Evolutionary conservation across 73 alveolate species (phyloP), one percentile per base, ranked within the genome.

Genomic region (Diophrys appendiculata): DNA sequence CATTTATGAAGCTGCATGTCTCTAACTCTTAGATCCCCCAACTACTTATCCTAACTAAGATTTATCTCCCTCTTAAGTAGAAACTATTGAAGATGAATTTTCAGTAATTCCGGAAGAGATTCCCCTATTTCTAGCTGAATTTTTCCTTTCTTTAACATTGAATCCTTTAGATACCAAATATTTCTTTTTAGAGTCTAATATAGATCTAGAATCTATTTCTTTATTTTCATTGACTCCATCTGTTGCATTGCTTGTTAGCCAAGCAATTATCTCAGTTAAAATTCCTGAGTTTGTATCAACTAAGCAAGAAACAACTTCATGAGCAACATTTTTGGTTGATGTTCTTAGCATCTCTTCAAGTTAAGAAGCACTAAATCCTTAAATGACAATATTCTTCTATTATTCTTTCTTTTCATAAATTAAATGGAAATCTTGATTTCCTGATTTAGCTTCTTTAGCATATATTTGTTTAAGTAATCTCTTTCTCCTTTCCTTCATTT

Each of bases 281-380:
- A 43, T 43, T 18, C 60, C 60, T 43, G n/a, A 5, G 25, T 33
- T 72, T 32, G 29, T 11, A 5, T 90, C 83, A 30, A 90, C 79
- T 0, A 90, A 81, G 32, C 92, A 78, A 8, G 91, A 78, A 24
- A 90, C 87, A 0, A 90, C 93, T 80, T 90, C 96, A 43, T 79
- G 78, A 0, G 96, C 96, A 13, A 88, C 90, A 73, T 81, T 90
- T 54, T 88, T 80, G 0, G 90, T 84, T 27, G 92, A 82, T 23
- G 93, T 82, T 35, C 80, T 69, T 2, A 90, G 84, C 96, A 90
- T 90, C 31, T 84, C 90, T 73, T 90, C 96, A 13, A 90, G 76
- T 64, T 90, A 60, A n/a, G 80, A 74, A 2, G 88, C 96, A 23
- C 84, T 71, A 53, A 90, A 90, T 29, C 90, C 87, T 80, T 78